Base-by-base conservation (phyloP, 805 yeast genomes). In the Isabelozyma pseudorhagii region DNA sequence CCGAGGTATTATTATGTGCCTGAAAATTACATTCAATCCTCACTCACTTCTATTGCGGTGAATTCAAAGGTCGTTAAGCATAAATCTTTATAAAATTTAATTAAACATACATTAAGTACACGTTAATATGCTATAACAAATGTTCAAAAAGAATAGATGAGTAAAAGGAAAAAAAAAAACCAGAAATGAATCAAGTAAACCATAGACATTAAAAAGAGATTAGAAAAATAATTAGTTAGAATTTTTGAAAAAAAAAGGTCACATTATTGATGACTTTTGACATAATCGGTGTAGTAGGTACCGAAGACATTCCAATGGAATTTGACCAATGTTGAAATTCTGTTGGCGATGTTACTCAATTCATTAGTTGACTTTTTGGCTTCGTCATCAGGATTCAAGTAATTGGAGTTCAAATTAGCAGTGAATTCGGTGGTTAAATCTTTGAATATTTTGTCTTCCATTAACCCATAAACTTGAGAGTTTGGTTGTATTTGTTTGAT, bases 291-390 rank as follows among this genome's bases (percentile, higher is more conserved):
- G 59, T 89, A 89, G 68, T 84, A 83, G 41, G 77, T 77, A 31
- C 89, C 91, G 67, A 89, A 89, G 10, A 89, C 96, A 49, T 81
- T 83, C 89, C 91, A 85, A 66, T 89, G 96, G 69, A 89, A 85
- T 50, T 83, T 84, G 45, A 82, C 81, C 50, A 89, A 76, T 13
- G 87, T 82, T 51, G 83, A 78, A 46, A 87, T 70, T 56, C 88
- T 80, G 46, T 78, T 78, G 40, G 83, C 80, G 46, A 84, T 75
- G 54, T 78, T 75, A 44, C 75, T 78, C 56, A 85, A 72, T 54
- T 85, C 92, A 5, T 67, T 50, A 7, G 50, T 4, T 8, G n/a
- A 11, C 28, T 42, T 42, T 27, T 14, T 28, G 15, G 15, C 31
- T 21, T 41, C 44, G 21, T 17, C 28, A 18, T 15, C 21, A 13